Evolutionary conservation across 1,284 basidiomycete genomes (phyloP).

Genomic region (Ustanciosporium gigantosporum): DNA sequence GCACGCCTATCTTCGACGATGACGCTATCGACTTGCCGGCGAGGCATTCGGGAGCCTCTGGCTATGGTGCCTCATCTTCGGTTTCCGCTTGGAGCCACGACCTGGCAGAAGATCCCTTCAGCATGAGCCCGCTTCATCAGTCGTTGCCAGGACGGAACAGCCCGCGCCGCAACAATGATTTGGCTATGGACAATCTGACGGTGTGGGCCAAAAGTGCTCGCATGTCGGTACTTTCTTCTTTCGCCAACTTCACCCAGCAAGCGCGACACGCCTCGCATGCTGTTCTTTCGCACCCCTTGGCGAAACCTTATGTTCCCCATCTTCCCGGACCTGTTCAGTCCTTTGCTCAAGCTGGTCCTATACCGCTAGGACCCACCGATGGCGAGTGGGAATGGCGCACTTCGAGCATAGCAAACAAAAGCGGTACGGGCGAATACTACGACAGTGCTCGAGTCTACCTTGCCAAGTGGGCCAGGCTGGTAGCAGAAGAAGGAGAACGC

Average conservation of each 20-base stretch:
- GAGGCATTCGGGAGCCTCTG: background rate
- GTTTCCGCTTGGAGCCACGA: slow-evolving; percentile 20
- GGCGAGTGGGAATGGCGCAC: slow-evolving; percentile 45
- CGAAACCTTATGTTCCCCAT: slow-evolving; percentile 41
- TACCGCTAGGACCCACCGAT: slow-evolving; percentile 44
- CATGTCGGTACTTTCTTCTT: slow-evolving; percentile 50
- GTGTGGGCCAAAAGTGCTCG: slow-evolving; percentile 52
- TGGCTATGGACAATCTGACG: slow-evolving; percentile 43
- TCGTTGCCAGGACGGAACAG: slow-evolving; percentile 13
- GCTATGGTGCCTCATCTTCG: background rate
- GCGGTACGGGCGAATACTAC: slow-evolving; percentile 69
- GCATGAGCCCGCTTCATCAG: slow-evolving; percentile 30
- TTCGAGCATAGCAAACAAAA: slow-evolving; percentile 33
- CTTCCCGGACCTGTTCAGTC: slow-evolving; percentile 42
- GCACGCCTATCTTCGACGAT: slow-evolving; percentile 60
- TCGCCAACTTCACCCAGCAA: slow-evolving; percentile 54
- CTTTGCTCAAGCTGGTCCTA: slow-evolving; percentile 55
- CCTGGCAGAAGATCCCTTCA: slow-evolving; percentile 36
- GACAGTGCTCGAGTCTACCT: slow-evolving; percentile 94
- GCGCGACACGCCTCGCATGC: slow-evolving; percentile 50
- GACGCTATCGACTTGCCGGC: slow-evolving; percentile 53
- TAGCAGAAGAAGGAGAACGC: slow-evolving; percentile 65
- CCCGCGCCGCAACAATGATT: slow-evolving; percentile 12
- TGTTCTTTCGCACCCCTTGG: slow-evolving; percentile 47
- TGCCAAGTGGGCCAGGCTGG: slow-evolving; percentile 92